These are phyloP conservation scores for Clonostachys rhizophaga DNA, from an alignment of 2,329 filamentous ascomycete genomes.

Conservation along the genomic window DNA sequence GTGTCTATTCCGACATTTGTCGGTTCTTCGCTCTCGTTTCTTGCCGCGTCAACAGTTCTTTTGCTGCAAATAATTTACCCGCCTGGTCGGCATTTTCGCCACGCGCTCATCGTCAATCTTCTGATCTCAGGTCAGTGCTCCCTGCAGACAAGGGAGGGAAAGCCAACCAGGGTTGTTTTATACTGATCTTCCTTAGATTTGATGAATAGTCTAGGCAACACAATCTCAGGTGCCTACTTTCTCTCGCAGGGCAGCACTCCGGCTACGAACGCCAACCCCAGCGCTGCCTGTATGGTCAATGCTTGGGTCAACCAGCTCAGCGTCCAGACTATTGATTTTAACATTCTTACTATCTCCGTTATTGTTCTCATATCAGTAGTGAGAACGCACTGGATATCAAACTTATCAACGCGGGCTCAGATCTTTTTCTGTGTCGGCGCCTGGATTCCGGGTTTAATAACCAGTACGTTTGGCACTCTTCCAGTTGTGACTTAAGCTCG, in stretches of 20 bases:
- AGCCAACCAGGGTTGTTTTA: not conserved
- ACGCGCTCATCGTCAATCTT: conserved; percentile 4
- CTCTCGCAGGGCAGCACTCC: conserved; percentile 1
- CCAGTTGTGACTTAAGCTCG: not conserved
- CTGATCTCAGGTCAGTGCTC: conserved; percentile 3
- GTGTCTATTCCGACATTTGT: conserved; percentile 6
- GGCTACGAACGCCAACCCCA: not conserved
- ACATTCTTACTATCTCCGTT: conserved; percentile 2
- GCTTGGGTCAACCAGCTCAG: conserved; percentile 3
- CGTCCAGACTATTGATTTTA: conserved; percentile 4
- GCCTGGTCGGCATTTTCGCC: conserved; percentile 3
- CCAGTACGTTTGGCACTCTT: conserved; percentile 1
- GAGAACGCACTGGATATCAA: conserved; percentile 1
- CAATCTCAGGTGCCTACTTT: conserved; percentile 2
- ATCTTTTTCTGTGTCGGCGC: conserved; percentile 1
- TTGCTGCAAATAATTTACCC: conserved; percentile 5
- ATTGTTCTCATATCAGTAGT: conserved; percentile 2
- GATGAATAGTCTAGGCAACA: conserved; percentile 7
- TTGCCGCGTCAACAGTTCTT: conserved; percentile 5
- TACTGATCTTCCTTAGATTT: not conserved
- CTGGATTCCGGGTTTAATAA: conserved; percentile 3
- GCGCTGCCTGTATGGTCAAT: conserved; percentile 1
- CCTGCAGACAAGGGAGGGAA: not conserved
- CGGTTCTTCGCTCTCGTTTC: conserved; percentile 5
- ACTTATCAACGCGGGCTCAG: conserved; percentile 1